These are phyloP conservation scores for Cotoneaster glaucophyllus DNA, from an alignment of 306 rosid species.

Conservation along the genomic window DNA sequence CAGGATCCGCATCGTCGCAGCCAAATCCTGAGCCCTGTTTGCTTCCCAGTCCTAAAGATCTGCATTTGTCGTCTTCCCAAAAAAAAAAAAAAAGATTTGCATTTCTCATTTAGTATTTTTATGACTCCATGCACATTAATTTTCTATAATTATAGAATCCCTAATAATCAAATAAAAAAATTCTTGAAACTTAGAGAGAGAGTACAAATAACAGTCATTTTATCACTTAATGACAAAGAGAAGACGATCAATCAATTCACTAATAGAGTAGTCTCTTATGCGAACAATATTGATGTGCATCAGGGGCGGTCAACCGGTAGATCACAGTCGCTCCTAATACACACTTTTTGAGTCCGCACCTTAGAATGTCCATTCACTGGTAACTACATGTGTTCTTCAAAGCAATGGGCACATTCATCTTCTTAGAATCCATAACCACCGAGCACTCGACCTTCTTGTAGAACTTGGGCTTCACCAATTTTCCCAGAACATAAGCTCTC, in stretches of 20 bases:
- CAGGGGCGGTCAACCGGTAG: no score
- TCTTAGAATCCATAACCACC: constrained; percentile 59
- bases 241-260: not conserved
- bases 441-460: constrained; percentile 52
- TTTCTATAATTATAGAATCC: not conserved
- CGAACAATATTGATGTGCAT: no score
- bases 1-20: not conserved
- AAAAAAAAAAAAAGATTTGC: not conserved
- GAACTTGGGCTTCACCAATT: constrained; percentile 75
- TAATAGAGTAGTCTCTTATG: no score
- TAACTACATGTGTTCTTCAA: constrained; percentile 51
- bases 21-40: not conserved
- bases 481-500: constrained; percentile 68
- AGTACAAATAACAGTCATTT: not conserved
- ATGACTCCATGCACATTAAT: not conserved
- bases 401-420: constrained; percentile 50
- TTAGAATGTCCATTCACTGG: constrained; percentile 12
- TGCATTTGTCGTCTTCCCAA: no score
- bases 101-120: not conserved
- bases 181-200: not conserved
- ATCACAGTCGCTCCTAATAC: no score
- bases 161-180: not conserved
- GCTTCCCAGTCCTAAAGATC: not conserved
- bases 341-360: no score
- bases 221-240: not conserved